phyloP scores from a whole-genome alignment of 805 yeast genomes.

The Nakazawaea pomicola region DNA sequence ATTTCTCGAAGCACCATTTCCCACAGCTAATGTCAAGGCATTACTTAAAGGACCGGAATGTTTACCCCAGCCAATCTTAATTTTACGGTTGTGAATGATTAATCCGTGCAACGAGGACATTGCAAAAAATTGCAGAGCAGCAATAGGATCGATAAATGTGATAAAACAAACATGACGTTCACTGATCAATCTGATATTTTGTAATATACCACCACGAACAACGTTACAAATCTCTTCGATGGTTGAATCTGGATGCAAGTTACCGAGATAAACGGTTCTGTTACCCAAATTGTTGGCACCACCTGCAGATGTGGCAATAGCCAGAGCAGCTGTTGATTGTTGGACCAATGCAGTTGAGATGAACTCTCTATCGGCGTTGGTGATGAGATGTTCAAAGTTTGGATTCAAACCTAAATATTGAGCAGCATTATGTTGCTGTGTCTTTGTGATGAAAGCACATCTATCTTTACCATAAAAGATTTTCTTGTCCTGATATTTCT shows the following conservation, averaged over 20 bases:
- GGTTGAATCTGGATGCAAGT: slow-evolving; percentile 80
- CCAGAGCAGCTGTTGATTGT: slow-evolving; percentile 97
- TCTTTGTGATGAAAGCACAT: slow-evolving; percentile 89
- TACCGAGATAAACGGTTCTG: slow-evolving; percentile 88
- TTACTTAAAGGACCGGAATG: slow-evolving; percentile 90
- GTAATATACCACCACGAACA: slow-evolving; percentile 90
- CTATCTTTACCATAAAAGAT: slow-evolving; percentile 92
- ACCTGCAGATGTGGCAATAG: slow-evolving; percentile 91
- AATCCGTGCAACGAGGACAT: slow-evolving; percentile 88
- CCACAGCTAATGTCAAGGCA: slow-evolving; percentile 82
- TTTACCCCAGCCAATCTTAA: slow-evolving; percentile 97
- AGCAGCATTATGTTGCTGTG: slow-evolving; percentile 96
- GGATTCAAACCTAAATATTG: slow-evolving; percentile 90
- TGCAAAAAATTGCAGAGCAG: slow-evolving; percentile 96
- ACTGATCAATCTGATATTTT: slow-evolving; percentile 70
- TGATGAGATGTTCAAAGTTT: slow-evolving; percentile 75
- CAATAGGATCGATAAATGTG: slow-evolving; percentile 93
- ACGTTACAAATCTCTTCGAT: slow-evolving; percentile 94
- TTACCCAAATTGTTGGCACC: slow-evolving; percentile 91
- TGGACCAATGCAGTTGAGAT: slow-evolving; percentile 76
- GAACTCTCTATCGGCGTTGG: slow-evolving; percentile 49
- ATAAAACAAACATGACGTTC: slow-evolving; percentile 92
- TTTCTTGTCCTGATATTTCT: slow-evolving; percentile 69
- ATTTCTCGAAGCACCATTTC: slow-evolving; percentile 91
- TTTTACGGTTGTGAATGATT: slow-evolving; percentile 77